Conservation (phyloP, 768 basidiomycete genomes). For the Serendipita sp. region DNA sequence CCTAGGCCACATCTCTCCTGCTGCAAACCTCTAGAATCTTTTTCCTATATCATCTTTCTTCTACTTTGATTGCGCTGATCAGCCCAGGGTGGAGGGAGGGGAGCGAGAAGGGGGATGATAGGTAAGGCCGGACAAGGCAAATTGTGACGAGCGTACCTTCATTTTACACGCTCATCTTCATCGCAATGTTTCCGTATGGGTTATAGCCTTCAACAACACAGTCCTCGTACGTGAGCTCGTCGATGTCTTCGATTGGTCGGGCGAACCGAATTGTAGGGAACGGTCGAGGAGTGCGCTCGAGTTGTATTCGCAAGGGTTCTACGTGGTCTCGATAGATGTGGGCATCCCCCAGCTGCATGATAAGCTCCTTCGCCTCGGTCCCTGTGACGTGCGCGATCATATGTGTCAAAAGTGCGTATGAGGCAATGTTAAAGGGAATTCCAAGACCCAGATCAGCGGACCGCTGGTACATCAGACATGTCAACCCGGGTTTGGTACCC, state of each 20-base stretch:
- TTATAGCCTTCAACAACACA: constrained; percentile 77
- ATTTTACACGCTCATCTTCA: constrained; percentile 88
- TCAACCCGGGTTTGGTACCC: constrained; percentile 49
- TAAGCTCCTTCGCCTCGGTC: constrained; percentile 73
- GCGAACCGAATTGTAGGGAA: constrained; percentile 74
- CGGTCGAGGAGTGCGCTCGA: constrained; percentile 55
- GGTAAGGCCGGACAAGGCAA: no score
- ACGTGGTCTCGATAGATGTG: constrained; percentile 93
- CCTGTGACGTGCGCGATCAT: constrained; percentile 91
- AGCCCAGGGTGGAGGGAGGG: no score
- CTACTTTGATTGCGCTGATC: no score
- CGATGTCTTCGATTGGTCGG: constrained; percentile 52
- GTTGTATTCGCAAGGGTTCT: constrained; percentile 66
- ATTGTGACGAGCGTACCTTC: no score
- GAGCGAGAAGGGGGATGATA: no score
- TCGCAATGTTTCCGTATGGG: constrained; percentile 66
- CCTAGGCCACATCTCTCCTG: no score
- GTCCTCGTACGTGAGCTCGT: constrained; percentile 66
- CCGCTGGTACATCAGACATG: constrained; percentile 94
- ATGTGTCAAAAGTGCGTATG: constrained; percentile 91
- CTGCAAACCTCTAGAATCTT: no score
- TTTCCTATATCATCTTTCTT: no score
- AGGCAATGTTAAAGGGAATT: constrained; percentile 98
- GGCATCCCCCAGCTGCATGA: constrained; percentile 94
- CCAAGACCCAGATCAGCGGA: constrained; percentile 95